A percentile compares a stretch with the other conserved stretches of the same genome.
Evolutionary conservation across 1,284 basidiomycete species (phyloP).

Genomic region (Naganishia sp.): DNA sequence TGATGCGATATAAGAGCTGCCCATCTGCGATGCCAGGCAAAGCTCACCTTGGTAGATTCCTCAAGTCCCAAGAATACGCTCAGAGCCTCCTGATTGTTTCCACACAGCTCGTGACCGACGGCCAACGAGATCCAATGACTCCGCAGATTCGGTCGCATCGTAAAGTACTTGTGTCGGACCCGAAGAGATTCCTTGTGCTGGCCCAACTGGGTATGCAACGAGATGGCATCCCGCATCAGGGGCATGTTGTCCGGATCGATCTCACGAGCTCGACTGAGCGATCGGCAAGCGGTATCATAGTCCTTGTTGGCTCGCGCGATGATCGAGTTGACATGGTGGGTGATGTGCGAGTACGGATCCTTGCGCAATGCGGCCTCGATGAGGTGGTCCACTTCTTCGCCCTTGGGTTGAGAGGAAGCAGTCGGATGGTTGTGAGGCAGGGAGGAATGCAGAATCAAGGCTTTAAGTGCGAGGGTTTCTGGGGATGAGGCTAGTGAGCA

Average conservation of each 20-base stretch:
- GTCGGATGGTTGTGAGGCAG: slow-evolving; percentile 49
- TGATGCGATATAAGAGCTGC: slow-evolving; percentile 60
- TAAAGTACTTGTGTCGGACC: slow-evolving; percentile 77
- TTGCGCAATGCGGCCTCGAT: slow-evolving; percentile 85
- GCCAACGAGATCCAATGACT: slow-evolving; percentile 89
- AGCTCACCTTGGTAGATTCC: slow-evolving; percentile 57
- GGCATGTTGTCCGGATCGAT: slow-evolving; percentile 97
- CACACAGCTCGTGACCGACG: slow-evolving; percentile 82
- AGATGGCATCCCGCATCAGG: slow-evolving; percentile 85
- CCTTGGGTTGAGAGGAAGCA: slow-evolving; percentile 63
- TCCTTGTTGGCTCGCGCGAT: slow-evolving; percentile 69
- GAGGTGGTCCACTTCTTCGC: slow-evolving; percentile 71
- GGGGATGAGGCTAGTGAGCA: slow-evolving; percentile 30
- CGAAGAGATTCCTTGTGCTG: slow-evolving; percentile 78
- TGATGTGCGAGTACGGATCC: slow-evolving; percentile 91
- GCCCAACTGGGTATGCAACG: slow-evolving; percentile 87
- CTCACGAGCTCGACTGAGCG: slow-evolving; percentile 67
- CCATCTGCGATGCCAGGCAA: slow-evolving; percentile 35
- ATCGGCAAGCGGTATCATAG: slow-evolving; percentile 59
- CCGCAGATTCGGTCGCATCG: slow-evolving; percentile 77
- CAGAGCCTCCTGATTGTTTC: slow-evolving; percentile 70
- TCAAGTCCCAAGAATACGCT: slow-evolving; percentile 68
- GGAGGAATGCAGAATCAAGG: slow-evolving; percentile 67
- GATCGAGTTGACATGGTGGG: slow-evolving; percentile 97
- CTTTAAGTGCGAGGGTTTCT: slow-evolving; percentile 95